Evolutionary conservation across 306 rosid species (phyloP).

Genomic region (Albizia julibrissin): DNA sequence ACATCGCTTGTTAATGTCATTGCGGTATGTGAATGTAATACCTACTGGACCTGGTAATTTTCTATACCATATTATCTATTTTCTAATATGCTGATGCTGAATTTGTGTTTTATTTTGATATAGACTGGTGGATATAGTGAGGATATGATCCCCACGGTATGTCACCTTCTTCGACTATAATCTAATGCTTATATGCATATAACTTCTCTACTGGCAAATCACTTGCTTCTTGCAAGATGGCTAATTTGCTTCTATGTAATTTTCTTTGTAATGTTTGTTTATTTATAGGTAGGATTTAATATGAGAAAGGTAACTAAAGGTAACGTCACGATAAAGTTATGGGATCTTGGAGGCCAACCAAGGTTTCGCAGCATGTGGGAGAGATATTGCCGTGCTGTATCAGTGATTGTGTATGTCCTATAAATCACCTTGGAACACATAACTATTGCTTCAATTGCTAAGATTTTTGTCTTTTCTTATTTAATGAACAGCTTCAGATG

Average conservation of each 20-base stretch:
- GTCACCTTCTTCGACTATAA: constrained; percentile 25
- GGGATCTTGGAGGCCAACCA: constrained; percentile 82
- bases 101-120: constrained; percentile 29
- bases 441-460: constrained; percentile 1
- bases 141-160: constrained; percentile 83
- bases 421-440: constrained; percentile 9
- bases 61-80: background rate
- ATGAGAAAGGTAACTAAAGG: constrained; percentile 77
- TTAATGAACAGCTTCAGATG: background rate
- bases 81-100: constrained; percentile 26
- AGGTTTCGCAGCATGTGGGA: constrained; percentile 83
- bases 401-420: constrained; percentile 60
- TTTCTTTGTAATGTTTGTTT: constrained; percentile 19
- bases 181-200: background rate
- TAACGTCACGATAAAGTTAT: constrained; percentile 64
- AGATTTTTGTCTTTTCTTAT: background rate
- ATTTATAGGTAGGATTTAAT: constrained; percentile 71
- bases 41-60: background rate
- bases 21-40: constrained; percentile 53
- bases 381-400: constrained; percentile 76
- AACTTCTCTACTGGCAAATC: background rate
- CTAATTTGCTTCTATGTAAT: background rate
- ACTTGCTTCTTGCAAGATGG: constrained; percentile 10
- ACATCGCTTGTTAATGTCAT: constrained; percentile 74
- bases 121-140: constrained; percentile 73